phyloP scores from a whole-genome alignment of 2,329 filamentous ascomycete genomes.

The Aspergillus hortae region DNA sequence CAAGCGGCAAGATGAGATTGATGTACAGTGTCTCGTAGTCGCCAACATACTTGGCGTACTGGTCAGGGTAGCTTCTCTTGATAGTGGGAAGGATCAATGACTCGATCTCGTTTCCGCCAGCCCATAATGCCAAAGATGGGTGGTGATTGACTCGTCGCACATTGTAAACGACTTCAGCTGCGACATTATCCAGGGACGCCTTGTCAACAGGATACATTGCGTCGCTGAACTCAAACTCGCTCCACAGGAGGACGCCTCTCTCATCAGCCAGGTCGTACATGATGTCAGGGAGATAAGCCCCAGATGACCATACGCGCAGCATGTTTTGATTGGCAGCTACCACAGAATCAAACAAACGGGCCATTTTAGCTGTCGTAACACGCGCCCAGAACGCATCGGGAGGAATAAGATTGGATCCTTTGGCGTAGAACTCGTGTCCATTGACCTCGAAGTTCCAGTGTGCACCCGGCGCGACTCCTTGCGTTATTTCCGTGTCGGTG shows the following conservation, averaged over 20 bases:
- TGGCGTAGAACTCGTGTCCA: conserved; percentile 61
- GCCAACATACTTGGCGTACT: conserved; percentile 41
- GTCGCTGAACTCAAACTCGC: conserved; percentile 61
- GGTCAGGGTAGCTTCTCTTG: conserved; percentile 43
- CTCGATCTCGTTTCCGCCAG: conserved; percentile 59
- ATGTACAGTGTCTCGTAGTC: conserved; percentile 61
- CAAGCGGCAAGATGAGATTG: conserved; percentile 51
- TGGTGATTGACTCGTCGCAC: conserved; percentile 61
- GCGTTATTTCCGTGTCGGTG: conserved; percentile 50
- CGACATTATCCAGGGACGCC: conserved; percentile 54
- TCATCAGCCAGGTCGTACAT: conserved; percentile 63
- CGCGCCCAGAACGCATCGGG: conserved; percentile 62
- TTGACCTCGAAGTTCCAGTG: conserved; percentile 67
- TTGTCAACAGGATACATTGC: conserved; percentile 55
- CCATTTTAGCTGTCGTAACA: conserved; percentile 52
- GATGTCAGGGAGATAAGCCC: conserved; percentile 59
- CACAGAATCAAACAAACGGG: conserved; percentile 52
- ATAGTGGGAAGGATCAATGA: conserved; percentile 49
- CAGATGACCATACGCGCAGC: conserved; percentile 60
- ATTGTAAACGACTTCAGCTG: conserved; percentile 57
- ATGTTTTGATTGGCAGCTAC: conserved; percentile 61
- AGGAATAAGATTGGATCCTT: conserved; percentile 62
- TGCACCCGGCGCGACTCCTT: conserved; percentile 55
- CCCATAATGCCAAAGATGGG: conserved; percentile 54
- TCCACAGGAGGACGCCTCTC: conserved; percentile 59